Base-by-base conservation (phyloP, 345 rosid genomes). In the Boechera stricta region DNA sequence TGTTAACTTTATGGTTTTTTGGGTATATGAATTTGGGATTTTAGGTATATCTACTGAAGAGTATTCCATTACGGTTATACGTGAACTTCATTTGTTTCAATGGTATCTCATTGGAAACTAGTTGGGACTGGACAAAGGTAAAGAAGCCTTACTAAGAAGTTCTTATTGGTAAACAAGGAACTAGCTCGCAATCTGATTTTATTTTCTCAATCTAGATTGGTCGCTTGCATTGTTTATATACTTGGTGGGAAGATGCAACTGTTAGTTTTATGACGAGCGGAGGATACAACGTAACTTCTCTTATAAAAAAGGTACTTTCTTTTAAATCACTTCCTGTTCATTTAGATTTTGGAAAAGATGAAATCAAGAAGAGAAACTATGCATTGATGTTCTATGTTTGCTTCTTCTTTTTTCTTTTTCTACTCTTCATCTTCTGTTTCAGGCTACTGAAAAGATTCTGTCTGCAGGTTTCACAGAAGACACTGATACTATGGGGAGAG, bases 191-290 rank as follows among this genome's bases (percentile, higher is more conserved):
- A 0, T 64, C 63, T 71, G 55, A 71, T 21, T 31, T 48, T 21
- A 2, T 35, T 3, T 54, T 33, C 48, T 76, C n/a, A 69, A 32
- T 72, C 18, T 76, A 92, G 98, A 85, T 90, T 49, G 98, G 98
- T 79, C 86, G 92, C 41, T 81, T 94, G 82, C 97, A 94, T 82
- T 92, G 97, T 80, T 81, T 84, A 57, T 89, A 76, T 85, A 89
- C 91, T 53, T 92, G 99, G 97, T 92, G 98, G 99, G 91, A 87
- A 60, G 91, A 92, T 85, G 94, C 97, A 47, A 84, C 90, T 18
- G 92, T 95, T 36, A 85, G 79, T 80, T 95, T 92, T 53, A 95
- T 92, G 98, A 81, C 84, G 5, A 85, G 89, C 72, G 98, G 98
- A 11, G 97, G 98, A 69, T 94, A 90, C 80, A 85, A 86, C 57